These are phyloP conservation scores for Apiospora hydei DNA, from an alignment of 2,329 filamentous ascomycete genomes.

Conservation along the genomic window DNA sequence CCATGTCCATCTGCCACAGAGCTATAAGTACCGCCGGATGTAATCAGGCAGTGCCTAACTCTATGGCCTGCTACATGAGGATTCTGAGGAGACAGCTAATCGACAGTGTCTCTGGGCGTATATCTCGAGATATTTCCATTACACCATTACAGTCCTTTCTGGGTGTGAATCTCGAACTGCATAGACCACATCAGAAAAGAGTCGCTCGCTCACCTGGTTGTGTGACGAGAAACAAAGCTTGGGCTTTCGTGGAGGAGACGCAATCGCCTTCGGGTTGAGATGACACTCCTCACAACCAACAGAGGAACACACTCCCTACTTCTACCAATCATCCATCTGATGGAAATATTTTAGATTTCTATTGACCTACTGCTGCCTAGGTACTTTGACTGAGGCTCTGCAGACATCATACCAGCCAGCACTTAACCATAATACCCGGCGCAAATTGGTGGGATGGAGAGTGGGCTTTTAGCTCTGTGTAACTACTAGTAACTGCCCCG, in stretches of 20 bases:
- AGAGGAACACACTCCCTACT: background rate
- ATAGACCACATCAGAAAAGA: background rate
- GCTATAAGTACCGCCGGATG: background rate
- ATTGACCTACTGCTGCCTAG: background rate
- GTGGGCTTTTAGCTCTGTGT: background rate
- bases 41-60: background rate
- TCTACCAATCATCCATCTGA: background rate
- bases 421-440: background rate
- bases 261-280: background rate
- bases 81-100: background rate
- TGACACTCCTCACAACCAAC: too few species aligned
- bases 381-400: constrained; percentile 2
- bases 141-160: background rate
- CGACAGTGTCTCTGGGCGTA: background rate
- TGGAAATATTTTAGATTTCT: background rate
- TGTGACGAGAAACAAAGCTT: background rate
- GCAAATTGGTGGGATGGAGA: constrained; percentile 4
- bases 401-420: background rate
- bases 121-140: background rate
- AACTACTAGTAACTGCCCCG: constrained; percentile 8
- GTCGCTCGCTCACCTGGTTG: background rate
- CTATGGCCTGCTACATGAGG: background rate
- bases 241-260: background rate
- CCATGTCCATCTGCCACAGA: background rate
- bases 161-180: background rate